Percentiles rank a stretch among this genome's conserved stretches.
phyloP scores from a whole-genome alignment of 306 rosid genomes.

The Betula pendula region DNA sequence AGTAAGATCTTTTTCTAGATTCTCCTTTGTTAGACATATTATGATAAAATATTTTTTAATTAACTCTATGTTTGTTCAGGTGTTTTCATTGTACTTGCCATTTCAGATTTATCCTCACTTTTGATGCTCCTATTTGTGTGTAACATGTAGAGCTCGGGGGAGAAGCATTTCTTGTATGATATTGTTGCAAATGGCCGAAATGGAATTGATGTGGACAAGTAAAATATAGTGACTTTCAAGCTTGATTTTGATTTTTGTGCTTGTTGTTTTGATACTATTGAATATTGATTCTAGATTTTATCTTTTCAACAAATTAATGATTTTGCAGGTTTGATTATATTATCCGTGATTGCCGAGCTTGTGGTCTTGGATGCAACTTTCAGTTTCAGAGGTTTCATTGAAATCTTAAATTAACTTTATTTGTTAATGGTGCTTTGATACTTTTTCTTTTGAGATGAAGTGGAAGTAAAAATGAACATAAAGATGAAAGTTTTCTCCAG shows the following conservation, averaged over 20 bases:
- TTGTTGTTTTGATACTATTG: constrained; percentile 11
- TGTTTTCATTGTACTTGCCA: not conserved
- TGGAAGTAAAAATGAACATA: constrained; percentile 16
- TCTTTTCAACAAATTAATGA: constrained; percentile 30
- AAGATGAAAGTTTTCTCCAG: constrained; percentile 19
- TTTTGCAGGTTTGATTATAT: constrained; percentile 87
- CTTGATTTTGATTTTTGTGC: constrained; percentile 2
- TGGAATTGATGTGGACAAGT: constrained; percentile 99
- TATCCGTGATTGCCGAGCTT: constrained; percentile 84
- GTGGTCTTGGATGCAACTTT: constrained; percentile 91
- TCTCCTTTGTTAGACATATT: constrained; percentile 5
- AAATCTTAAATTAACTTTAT: constrained; percentile 22
- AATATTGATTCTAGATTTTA: constrained; percentile 8
- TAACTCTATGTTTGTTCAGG: not conserved
- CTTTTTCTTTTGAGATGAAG: constrained; percentile 2
- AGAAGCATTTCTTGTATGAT: constrained; percentile 83
- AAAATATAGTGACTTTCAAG: constrained; percentile 27
- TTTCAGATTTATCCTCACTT: not conserved
- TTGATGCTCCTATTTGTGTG: not conserved
- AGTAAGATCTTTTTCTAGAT: constrained; percentile 38
- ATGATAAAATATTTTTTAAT: not conserved
- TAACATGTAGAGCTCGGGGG: constrained; percentile 56
- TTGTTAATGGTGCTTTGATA: not conserved
- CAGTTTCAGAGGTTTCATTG: constrained; percentile 67
- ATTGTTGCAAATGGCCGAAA: constrained; percentile 98